phyloP scores from a whole-genome alignment of 306 rosid species.

The Sechiopsis laciniata region DNA sequence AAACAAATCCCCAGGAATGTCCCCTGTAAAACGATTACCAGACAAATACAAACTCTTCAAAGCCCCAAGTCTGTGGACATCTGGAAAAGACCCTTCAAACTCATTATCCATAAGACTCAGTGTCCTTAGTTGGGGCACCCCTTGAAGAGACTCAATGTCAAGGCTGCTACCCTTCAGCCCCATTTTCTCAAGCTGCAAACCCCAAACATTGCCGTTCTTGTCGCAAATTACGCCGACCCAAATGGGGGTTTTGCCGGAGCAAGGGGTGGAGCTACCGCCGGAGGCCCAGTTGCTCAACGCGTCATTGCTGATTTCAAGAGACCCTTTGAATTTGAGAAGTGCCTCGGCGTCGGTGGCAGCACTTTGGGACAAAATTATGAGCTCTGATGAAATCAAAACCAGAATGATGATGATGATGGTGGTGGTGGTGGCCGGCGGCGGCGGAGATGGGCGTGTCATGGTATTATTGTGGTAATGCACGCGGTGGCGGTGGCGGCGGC shows the following conservation, averaged over 20 bases:
- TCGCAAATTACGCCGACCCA: conserved; percentile 58
- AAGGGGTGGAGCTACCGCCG: conserved; percentile 29
- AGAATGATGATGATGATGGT: not conserved
- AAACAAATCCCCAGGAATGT: conserved; percentile 38
- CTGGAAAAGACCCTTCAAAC: conserved; percentile 47
- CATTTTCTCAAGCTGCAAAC: conserved; percentile 54
- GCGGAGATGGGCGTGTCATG: conserved; percentile 3
- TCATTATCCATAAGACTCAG: conserved; percentile 53
- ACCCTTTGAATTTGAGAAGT: conserved; percentile 55
- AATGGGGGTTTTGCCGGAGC: conserved; percentile 25
- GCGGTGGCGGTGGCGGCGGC: not conserved
- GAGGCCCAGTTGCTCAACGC: conserved; percentile 39
- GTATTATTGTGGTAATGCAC: not conserved
- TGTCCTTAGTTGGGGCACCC: conserved; percentile 40
- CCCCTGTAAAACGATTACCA: conserved; percentile 51
- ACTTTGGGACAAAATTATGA: not conserved
- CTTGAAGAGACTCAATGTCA: conserved; percentile 35
- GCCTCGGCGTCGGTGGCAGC: conserved; percentile 25
- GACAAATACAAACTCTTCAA: conserved; percentile 56
- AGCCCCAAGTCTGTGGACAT: conserved; percentile 28
- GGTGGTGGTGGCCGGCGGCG: not conserved
- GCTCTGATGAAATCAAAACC: not conserved
- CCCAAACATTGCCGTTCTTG: conserved; percentile 39
- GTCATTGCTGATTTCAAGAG: conserved; percentile 30
- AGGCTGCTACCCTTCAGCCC: conserved; percentile 47